These are phyloP conservation scores for Porcisia deanei DNA, from an alignment of 208 protist genomes.

Conservation along the genomic window DNA sequence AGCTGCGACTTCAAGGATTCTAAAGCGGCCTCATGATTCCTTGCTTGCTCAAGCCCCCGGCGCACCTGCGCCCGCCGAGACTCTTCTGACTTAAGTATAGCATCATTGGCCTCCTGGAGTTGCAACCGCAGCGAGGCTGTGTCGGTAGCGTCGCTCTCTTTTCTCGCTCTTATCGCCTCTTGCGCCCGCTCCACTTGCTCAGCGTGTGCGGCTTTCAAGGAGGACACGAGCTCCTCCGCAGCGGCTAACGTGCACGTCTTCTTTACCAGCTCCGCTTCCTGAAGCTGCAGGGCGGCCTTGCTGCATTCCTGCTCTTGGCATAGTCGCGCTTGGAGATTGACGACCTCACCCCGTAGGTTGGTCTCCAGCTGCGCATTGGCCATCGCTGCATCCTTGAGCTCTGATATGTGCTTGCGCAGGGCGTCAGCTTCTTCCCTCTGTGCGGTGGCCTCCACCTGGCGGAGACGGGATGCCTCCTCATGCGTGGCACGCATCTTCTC, in stretches of 20 bases:
- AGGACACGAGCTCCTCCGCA: not conserved
- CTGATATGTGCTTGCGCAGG: constrained; percentile 1
- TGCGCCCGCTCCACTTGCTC: constrained; percentile 1
- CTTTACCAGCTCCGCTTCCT: not conserved
- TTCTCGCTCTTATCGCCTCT: not conserved
- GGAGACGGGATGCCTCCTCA: not conserved
- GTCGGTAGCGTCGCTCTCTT: not conserved
- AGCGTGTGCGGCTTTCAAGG: constrained; percentile 1
- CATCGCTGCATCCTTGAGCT: constrained; percentile 1
- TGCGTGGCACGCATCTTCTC: not conserved
- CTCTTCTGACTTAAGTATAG: constrained; percentile 16
- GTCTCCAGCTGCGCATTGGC: not conserved
- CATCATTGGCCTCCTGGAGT: constrained; percentile 2
- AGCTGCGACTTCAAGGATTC: constrained; percentile 7
- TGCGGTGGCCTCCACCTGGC: not conserved
- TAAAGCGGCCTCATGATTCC: constrained; percentile 6
- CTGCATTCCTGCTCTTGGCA: constrained; percentile 5
- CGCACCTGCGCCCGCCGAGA: not conserved
- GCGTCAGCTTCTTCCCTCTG: constrained; percentile 4
- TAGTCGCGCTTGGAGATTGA: not conserved
- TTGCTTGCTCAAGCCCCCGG: not conserved
- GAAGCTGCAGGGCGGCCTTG: not conserved
- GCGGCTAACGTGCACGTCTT: not conserved
- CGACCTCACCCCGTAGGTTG: not conserved
- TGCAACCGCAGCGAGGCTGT: not conserved